Conservation (phyloP, 139 green algal genomes). For the Ettlia oleoabundans region DNA sequence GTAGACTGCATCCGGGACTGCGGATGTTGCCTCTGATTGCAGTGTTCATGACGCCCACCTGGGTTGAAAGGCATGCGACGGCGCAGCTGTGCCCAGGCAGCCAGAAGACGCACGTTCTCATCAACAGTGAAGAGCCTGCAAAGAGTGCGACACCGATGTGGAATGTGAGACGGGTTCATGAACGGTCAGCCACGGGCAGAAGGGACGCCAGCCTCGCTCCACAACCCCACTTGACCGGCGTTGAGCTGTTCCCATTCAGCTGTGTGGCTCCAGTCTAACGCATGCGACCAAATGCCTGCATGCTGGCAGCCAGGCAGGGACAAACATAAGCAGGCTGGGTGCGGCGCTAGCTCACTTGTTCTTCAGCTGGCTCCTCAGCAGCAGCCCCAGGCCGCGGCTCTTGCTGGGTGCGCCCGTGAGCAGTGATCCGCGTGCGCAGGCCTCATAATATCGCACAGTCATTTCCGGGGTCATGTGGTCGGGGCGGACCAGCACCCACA, state of each 20-base stretch:
- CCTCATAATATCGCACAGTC: conserved; percentile 34
- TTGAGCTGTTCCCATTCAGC: too few species aligned
- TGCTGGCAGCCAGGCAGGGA: too few species aligned
- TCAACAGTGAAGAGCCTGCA: conserved; percentile 1
- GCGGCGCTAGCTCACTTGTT: conserved; percentile 17
- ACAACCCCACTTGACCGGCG: too few species aligned
- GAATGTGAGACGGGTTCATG: neutral
- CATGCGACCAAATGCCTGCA: too few species aligned
- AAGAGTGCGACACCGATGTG: too few species aligned
- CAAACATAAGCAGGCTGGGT: too few species aligned
- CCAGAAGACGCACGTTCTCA: conserved; percentile 13
- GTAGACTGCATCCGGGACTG: too few species aligned
- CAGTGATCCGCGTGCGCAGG: neutral
- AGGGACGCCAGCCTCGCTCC: too few species aligned
- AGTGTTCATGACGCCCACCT: too few species aligned
- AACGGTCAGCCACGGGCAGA: neutral
- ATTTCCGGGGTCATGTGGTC: conserved; percentile 13
- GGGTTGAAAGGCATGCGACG: conserved; percentile 36
- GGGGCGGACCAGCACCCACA: neutral
- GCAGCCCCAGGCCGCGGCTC: conserved; percentile 14
- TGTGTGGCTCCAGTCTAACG: too few species aligned
- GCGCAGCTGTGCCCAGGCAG: conserved; percentile 20
- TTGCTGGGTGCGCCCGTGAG: neutral
- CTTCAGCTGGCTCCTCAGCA: conserved; percentile 17
- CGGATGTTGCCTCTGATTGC: too few species aligned